Conservation (phyloP, 306 rosid genomes). For the Pachyrhizus erosus region DNA sequence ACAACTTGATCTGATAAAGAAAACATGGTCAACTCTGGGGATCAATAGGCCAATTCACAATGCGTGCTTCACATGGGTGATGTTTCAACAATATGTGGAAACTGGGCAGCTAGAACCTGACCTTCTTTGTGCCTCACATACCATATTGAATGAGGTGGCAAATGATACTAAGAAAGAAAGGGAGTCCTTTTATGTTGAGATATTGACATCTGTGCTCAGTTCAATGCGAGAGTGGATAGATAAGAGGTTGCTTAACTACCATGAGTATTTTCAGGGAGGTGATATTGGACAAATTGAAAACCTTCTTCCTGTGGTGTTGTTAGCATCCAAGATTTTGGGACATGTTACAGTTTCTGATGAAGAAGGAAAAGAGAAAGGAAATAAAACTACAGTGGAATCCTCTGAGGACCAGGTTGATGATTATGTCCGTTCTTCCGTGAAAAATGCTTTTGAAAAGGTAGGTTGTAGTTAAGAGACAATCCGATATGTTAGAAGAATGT, state of each 20-base stretch:
- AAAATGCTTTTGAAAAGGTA: constrained; percentile 72
- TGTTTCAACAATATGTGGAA: constrained; percentile 71
- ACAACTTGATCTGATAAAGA: constrained; percentile 82
- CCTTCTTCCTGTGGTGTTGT: constrained; percentile 79
- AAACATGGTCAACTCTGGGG: constrained; percentile 87
- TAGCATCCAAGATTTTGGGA: constrained; percentile 60
- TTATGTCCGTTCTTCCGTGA: constrained; percentile 70
- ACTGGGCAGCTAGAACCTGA: constrained; percentile 77
- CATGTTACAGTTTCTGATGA: constrained; percentile 57
- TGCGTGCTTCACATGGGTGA: constrained; percentile 74
- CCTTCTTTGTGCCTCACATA: constrained; percentile 76
- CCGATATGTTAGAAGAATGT: not conserved
- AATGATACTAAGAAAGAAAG: constrained; percentile 68
- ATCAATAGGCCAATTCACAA: constrained; percentile 74
- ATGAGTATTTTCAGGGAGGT: constrained; percentile 67
- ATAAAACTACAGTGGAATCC: constrained; percentile 43
- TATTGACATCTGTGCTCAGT: constrained; percentile 58
- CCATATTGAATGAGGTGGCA: constrained; percentile 76
- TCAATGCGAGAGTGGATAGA: constrained; percentile 79
- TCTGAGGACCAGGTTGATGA: constrained; percentile 61
- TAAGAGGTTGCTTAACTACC: constrained; percentile 73
- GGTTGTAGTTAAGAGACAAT: not conserved
- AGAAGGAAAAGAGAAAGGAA: constrained; percentile 46
- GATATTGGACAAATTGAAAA: constrained; percentile 67
- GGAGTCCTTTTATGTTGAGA: constrained; percentile 60